Percentiles rank a stretch among this genome's conserved stretches.
Evolutionary conservation across 2,329 filamentous ascomycete genomes (phyloP).

Genomic region (Bertia moriformis): DNA sequence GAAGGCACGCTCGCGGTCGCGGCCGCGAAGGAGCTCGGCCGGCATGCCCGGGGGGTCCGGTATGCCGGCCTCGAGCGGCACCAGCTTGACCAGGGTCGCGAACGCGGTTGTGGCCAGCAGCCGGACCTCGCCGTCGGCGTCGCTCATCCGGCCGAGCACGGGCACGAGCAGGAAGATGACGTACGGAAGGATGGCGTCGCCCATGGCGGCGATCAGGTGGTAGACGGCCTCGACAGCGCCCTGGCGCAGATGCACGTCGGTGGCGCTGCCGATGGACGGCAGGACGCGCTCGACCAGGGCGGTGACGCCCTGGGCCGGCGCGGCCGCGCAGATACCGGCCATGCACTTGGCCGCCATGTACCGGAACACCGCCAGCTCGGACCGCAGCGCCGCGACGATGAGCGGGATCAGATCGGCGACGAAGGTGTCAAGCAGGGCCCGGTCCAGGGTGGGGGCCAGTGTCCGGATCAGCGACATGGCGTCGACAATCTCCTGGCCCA

Average conservation of each 20-base stretch:
- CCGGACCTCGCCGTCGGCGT: slow-evolving; percentile 89
- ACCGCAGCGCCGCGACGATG: slow-evolving; percentile 76
- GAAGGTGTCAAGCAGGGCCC: slow-evolving; percentile 62
- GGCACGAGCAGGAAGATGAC: slow-evolving; percentile 98
- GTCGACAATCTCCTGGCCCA: slow-evolving; percentile 88
- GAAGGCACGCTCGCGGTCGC: slow-evolving; percentile 89
- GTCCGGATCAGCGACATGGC: slow-evolving; percentile 85
- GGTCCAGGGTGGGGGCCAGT: slow-evolving; percentile 80
- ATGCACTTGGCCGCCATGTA: slow-evolving; percentile 97
- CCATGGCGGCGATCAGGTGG: slow-evolving; percentile 96
- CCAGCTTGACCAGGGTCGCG: slow-evolving; percentile 88
- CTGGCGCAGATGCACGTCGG: slow-evolving; percentile 79
- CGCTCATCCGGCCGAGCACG: slow-evolving; percentile 92
- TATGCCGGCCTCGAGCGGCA: slow-evolving; percentile 91
- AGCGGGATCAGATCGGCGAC: slow-evolving; percentile 72
- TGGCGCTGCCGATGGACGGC: slow-evolving; percentile 77
- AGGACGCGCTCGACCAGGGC: slow-evolving; percentile 85
- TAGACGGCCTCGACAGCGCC: slow-evolving; percentile 92
- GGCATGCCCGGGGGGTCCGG: slow-evolving; percentile 90
- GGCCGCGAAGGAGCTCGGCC: slow-evolving; percentile 70
- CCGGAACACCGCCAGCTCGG: slow-evolving; percentile 75
- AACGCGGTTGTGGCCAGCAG: slow-evolving; percentile 93
- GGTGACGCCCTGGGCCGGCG: slow-evolving; percentile 88
- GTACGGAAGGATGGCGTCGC: slow-evolving; percentile 86
- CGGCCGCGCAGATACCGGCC: slow-evolving; percentile 91